Percentiles rank a stretch among this genome's conserved stretches.
Conservation (phyloP, 2,329 filamentous ascomycete species). For the Paecilomyces formosus region DNA sequence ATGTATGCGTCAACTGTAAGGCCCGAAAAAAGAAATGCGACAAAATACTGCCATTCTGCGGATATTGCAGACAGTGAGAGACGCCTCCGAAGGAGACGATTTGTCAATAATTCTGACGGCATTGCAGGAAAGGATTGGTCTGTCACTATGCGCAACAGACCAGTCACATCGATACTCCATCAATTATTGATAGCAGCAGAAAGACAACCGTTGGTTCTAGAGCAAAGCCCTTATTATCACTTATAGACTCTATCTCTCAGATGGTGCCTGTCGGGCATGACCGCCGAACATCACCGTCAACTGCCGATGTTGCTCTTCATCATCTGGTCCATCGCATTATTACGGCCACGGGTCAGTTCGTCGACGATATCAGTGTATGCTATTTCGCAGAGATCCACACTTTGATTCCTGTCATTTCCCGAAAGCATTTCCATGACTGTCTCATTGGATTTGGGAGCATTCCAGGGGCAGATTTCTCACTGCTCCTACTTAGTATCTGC, state of each 20-base stretch:
- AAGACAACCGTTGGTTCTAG: no score
- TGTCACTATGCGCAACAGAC: neutral
- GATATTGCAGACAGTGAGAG: slow-evolving; percentile 5
- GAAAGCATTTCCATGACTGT: slow-evolving; percentile 15
- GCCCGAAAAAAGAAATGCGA: slow-evolving; percentile 6
- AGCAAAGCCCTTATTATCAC: no score
- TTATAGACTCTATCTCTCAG: no score
- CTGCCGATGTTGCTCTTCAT: neutral
- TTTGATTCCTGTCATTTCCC: slow-evolving; percentile 19
- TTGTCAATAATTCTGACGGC: neutral
- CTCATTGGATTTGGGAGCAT: slow-evolving; percentile 10
- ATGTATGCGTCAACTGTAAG: slow-evolving; percentile 4
- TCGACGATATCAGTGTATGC: slow-evolving; percentile 17
- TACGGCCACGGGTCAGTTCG: slow-evolving; percentile 7
- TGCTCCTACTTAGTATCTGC: slow-evolving; percentile 17
- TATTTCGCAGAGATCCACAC: slow-evolving; percentile 21
- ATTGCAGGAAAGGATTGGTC: neutral
- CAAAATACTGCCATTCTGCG: slow-evolving; percentile 1
- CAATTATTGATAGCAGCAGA: no score
- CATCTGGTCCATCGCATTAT: slow-evolving; percentile 2
- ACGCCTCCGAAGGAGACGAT: neutral
- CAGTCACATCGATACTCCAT: no score
- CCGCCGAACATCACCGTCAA: neutral
- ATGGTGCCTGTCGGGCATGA: no score
- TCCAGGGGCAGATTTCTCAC: slow-evolving; percentile 14